Conservation (phyloP, 2,329 filamentous ascomycete genomes). For the Calonectria montana region DNA sequence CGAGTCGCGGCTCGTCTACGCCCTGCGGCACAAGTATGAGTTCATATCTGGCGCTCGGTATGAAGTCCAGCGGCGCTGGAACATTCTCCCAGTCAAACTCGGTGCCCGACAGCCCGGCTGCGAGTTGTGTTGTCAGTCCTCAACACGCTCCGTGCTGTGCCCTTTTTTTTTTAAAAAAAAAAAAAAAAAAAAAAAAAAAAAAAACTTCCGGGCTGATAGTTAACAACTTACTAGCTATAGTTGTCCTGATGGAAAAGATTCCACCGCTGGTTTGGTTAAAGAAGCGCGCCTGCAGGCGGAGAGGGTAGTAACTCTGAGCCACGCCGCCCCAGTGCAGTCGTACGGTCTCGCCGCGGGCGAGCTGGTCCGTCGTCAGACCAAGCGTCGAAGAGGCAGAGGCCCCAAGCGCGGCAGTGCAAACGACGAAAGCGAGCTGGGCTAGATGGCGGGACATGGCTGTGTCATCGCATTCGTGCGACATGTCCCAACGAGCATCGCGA, state of each 20-base stretch:
- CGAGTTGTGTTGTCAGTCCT: background rate
- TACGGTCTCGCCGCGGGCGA: slow-evolving; percentile 8
- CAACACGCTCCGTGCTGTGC: background rate
- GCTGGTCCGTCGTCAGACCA: background rate
- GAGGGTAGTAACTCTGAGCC: slow-evolving; percentile 8
- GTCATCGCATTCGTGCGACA: background rate
- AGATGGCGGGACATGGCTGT: background rate
- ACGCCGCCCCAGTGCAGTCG: slow-evolving; percentile 10
- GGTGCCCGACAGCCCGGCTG: background rate
- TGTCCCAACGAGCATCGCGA: background rate
- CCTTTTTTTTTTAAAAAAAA: too few relatives aligned
- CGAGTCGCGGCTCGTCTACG: background rate
- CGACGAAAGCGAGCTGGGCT: background rate
- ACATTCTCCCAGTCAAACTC: slow-evolving; percentile 7
- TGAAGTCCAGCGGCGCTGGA: slow-evolving; percentile 14
- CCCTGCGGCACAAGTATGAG: slow-evolving; percentile 8
- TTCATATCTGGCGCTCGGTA: slow-evolving; percentile 9
- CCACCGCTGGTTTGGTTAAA: slow-evolving; percentile 10
- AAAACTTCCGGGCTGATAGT: background rate
- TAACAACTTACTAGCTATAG: slow-evolving; percentile 8
- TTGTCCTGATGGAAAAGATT: slow-evolving; percentile 15
- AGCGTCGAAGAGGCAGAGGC: background rate
- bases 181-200: too few relatives aligned
- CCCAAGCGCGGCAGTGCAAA: background rate
- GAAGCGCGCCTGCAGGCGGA: slow-evolving; percentile 18